Percentiles rank a stretch among this genome's conserved stretches.
These are phyloP conservation scores for Globisporangium abappressorium DNA, from an alignment of 352 stramenopile genomes.

Conservation along the genomic window DNA sequence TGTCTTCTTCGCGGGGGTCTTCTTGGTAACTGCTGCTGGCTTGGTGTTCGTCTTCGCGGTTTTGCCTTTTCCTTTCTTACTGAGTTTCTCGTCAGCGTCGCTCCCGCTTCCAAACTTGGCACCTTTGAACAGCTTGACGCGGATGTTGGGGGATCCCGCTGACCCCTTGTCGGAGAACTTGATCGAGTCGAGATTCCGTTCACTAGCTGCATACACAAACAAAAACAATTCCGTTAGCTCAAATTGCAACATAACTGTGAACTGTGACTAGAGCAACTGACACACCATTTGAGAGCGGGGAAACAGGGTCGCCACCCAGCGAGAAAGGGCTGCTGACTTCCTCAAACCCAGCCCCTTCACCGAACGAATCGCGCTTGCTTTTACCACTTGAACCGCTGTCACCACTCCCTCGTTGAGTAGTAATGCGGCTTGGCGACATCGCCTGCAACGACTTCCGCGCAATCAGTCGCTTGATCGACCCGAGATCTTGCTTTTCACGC, in stretches of 20 bases:
- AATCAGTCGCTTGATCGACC: constrained; percentile 11
- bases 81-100: constrained; percentile 21
- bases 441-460: constrained; percentile 17
- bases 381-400: not conserved
- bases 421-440: constrained; percentile 5
- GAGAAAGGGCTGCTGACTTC: constrained; percentile 54
- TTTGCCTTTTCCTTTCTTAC: constrained; percentile 18
- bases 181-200: constrained; percentile 57
- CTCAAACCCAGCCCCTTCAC: constrained; percentile 29
- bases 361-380: constrained; percentile 33
- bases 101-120: constrained; percentile 22
- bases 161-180: constrained; percentile 54
- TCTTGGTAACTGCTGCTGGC: not conserved
- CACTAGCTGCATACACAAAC: constrained; percentile 35
- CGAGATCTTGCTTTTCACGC: constrained; percentile 21
- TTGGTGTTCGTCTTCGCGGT: not conserved
- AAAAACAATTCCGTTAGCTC: not conserved
- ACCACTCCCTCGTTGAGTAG: not conserved
- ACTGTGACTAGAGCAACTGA: not conserved
- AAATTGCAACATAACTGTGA: not conserved
- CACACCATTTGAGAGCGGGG: constrained; percentile 62
- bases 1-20: constrained; percentile 16
- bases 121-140: constrained; percentile 46
- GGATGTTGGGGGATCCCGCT: constrained; percentile 42
- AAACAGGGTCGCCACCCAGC: constrained; percentile 55